Evolutionary conservation across 495 filamentous ascomycete species (phyloP), one percentile per base, ranked within the genome.

Genomic region (Aspergillus indologenus): DNA sequence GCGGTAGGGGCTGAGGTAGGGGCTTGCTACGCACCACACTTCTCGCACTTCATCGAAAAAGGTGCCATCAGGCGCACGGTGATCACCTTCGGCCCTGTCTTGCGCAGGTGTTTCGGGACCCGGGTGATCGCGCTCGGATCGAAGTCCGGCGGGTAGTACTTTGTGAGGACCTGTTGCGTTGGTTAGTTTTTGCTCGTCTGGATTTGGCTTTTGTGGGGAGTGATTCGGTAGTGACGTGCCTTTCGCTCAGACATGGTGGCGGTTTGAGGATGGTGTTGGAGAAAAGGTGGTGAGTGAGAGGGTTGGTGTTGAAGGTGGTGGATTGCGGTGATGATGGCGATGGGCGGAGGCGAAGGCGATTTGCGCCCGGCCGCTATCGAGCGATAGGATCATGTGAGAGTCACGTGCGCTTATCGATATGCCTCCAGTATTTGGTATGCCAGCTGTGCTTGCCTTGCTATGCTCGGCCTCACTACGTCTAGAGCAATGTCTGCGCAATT

Each of bases 1-100:
- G 47, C 21, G 47, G 8, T 11, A 21, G 21, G 21, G 11, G 21
- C 15, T 6, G 15, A 19, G 48, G n/a, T 2, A 26, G 6, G 31
- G 26, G 26, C n/a, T 29, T 29, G 3, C 23, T 2, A 51, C 48
- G 45, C 57, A 60, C 91, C 93, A 72, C 93, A 98, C 53, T 85
- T 78, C 18, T 83, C 87, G 71, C 95, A 98, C 73, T 90, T 90
- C 89, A 99, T 96, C 23, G 85, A 81, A 70, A 98, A 99, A 58
- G 95, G 95, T 0, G 94, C 92, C 90, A 98, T 98, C 19, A 99
- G 79, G n/a, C 95, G 90, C 48, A 97, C 91, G 5, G 88, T 90
- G 67, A 92, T 89, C 19, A 90, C 83, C 61, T 92, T 93, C 5
- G 89, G 89, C 5, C 90, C 90, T 34, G 83, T 76, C 34, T 72